phyloP scores from a whole-genome alignment of 1,139 yeast genomes.

The Kluyveromyces sp. region DNA sequence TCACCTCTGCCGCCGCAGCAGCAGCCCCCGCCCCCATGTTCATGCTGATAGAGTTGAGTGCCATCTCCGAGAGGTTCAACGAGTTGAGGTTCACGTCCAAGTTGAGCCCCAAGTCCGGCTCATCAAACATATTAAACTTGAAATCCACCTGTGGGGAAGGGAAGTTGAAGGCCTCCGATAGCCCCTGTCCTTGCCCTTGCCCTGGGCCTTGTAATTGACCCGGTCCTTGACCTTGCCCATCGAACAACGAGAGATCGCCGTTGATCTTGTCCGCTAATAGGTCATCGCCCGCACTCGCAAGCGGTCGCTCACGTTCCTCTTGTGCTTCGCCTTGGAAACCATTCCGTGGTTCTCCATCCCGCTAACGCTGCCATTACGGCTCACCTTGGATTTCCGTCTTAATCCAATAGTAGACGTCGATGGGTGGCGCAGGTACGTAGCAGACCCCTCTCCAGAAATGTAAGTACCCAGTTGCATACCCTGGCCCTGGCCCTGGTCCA shows the following conservation, averaged over 20 bases:
- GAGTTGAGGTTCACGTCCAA: constrained; percentile 2
- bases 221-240: too few species aligned
- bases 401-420: constrained; percentile 3
- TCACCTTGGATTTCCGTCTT: constrained; percentile 3
- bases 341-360: constrained; percentile 1
- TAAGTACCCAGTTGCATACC: neutral
- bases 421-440: constrained; percentile 1
- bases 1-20: too few species aligned
- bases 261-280: neutral
- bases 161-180: neutral
- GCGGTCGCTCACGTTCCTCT: constrained; percentile 5
- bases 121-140: constrained; percentile 8
- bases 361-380: constrained; percentile 3
- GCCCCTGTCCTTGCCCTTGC: neutral
- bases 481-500: too few species aligned
- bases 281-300: neutral
- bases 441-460: neutral
- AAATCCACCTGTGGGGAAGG: constrained; percentile 8
- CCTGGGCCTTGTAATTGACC: too few species aligned
- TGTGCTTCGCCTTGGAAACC: constrained; percentile 3
- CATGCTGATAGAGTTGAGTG: neutral
- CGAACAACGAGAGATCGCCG: neutral
- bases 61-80: constrained; percentile 1
- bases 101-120: neutral
- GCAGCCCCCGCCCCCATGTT: neutral